These are phyloP conservation scores for Leishmania tropica DNA, from an alignment of 208 protist genomes.

Conservation along the genomic window DNA sequence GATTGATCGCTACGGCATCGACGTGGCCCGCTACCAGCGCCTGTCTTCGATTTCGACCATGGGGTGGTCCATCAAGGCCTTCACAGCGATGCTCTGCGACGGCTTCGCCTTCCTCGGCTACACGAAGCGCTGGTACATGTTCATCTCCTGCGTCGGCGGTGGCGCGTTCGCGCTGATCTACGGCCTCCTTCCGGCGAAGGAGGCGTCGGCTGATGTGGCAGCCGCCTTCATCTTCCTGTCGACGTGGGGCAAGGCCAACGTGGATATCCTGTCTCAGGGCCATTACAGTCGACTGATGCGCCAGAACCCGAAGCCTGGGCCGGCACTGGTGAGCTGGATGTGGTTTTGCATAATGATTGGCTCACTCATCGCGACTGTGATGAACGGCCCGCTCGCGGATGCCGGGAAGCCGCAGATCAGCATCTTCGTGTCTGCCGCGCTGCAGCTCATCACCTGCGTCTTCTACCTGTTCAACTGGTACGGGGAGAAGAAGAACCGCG, in stretches of 20 bases:
- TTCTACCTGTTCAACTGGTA: constrained; percentile 72
- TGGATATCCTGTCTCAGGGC: constrained; percentile 78
- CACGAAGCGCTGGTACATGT: constrained; percentile 78
- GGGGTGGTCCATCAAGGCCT: constrained; percentile 72
- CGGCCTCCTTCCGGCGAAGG: constrained; percentile 46
- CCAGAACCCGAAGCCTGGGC: constrained; percentile 40
- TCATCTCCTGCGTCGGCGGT: constrained; percentile 49
- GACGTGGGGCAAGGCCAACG: constrained; percentile 53
- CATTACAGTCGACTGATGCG: constrained; percentile 78
- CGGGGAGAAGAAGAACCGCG: constrained; percentile 59
- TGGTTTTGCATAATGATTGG: constrained; percentile 60
- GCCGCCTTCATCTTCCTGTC: constrained; percentile 63
- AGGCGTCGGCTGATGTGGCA: too few species aligned
- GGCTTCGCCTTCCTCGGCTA: constrained; percentile 67
- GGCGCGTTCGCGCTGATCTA: constrained; percentile 41
- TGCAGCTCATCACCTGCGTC: constrained; percentile 55
- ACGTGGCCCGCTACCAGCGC: constrained; percentile 49
- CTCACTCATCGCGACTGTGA: constrained; percentile 36
- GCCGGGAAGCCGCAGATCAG: constrained; percentile 37
- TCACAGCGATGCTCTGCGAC: constrained; percentile 65
- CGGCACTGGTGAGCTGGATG: constrained; percentile 63
- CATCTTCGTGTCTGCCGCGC: constrained; percentile 54
- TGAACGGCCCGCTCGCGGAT: constrained; percentile 65
- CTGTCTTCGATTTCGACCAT: constrained; percentile 39
- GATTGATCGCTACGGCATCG: constrained; percentile 39